These are phyloP conservation scores for Blastocystis sp. DNA, from an alignment of 352 stramenopile genomes.

Conservation along the genomic window DNA sequence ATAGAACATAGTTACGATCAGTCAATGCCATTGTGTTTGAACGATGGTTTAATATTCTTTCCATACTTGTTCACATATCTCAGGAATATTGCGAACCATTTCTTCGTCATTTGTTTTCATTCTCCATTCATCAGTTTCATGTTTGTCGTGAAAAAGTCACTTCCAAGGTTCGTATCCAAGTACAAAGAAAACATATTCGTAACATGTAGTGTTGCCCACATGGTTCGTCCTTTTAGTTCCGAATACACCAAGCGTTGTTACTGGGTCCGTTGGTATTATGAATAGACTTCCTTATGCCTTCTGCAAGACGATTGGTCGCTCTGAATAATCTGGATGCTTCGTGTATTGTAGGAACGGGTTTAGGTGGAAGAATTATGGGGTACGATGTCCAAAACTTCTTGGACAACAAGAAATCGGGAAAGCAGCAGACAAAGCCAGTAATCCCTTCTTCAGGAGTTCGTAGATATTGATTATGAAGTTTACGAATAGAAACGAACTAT, in stretches of 20 bases:
- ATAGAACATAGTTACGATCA: no score
- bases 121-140: background rate
- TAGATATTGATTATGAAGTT: background rate
- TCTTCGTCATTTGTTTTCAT: background rate
- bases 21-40: no score
- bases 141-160: background rate
- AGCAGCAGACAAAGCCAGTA: background rate
- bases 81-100: background rate
- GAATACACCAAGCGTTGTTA: conserved; percentile 21
- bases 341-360: background rate
- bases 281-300: conserved; percentile 42
- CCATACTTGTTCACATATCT: no score
- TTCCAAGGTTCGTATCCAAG: no score
- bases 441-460: background rate
- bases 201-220: no score
- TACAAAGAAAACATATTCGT: no score
- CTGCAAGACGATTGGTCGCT: background rate
- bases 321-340: conserved; percentile 44
- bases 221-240: conserved; percentile 18
- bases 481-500: background rate
- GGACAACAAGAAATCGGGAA: background rate
- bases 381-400: conserved; percentile 21
- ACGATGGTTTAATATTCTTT: no score
- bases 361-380: conserved; percentile 12
- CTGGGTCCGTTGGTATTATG: background rate